Conservation (phyloP, 2,329 filamentous ascomycete genomes). For the Hymenoscyphus occultus region DNA sequence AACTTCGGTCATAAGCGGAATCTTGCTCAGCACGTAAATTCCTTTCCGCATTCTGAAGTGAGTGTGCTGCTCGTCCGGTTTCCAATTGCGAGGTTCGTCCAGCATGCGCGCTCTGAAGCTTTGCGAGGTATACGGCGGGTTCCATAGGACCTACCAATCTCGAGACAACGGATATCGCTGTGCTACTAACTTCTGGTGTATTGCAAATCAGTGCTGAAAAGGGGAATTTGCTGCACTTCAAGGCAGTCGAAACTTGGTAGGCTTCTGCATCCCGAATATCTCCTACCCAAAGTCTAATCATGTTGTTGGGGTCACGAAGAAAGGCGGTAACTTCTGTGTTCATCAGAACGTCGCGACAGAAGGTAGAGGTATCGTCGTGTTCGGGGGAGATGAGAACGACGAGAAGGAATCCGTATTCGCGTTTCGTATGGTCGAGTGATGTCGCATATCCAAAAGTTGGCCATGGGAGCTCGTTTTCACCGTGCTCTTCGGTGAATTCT, state of each 20-base stretch:
- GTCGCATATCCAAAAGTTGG: constrained; percentile 88
- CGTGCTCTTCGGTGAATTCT: constrained; percentile 94
- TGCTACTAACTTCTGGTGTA: constrained; percentile 78
- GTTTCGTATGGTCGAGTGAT: constrained; percentile 85
- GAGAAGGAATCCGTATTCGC: constrained; percentile 86
- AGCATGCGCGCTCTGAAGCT: constrained; percentile 69
- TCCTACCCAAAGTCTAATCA: constrained; percentile 87
- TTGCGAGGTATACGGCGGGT: constrained; percentile 68
- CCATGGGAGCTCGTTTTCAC: constrained; percentile 68
- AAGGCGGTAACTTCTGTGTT: constrained; percentile 70
- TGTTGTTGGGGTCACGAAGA: constrained; percentile 70
- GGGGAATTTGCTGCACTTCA: constrained; percentile 89
- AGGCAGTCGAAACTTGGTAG: constrained; percentile 84
- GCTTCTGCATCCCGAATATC: constrained; percentile 91
- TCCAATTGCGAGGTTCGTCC: constrained; percentile 75
- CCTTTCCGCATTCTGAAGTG: constrained; percentile 65
- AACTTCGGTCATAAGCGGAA: constrained; percentile 85
- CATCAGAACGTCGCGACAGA: constrained; percentile 79
- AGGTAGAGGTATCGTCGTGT: constrained; percentile 85
- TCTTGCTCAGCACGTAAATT: constrained; percentile 85
- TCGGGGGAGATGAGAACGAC: constrained; percentile 86
- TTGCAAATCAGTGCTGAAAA: constrained; percentile 85
- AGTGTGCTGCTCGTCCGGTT: constrained; percentile 65
- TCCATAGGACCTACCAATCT: constrained; percentile 72
- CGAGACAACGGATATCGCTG: constrained; percentile 86